These are phyloP conservation scores for Yamadazyma olivae DNA, from an alignment of 805 yeast species.

Conservation along the genomic window DNA sequence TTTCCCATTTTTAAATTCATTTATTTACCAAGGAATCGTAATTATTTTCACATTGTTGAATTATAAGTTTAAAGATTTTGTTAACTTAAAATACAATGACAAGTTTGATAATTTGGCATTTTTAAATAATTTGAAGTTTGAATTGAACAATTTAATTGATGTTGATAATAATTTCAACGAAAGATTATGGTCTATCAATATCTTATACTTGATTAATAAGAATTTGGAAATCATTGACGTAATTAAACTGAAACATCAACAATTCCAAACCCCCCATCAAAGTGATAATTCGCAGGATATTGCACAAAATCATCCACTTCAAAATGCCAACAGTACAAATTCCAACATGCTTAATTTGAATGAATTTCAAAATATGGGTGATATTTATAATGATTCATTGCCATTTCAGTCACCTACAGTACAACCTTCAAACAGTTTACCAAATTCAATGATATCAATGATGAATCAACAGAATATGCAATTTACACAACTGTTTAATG, in stretches of 20 bases:
- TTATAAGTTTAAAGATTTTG: slow-evolving; percentile 28
- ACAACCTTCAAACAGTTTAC: background rate
- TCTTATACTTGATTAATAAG: slow-evolving; percentile 28
- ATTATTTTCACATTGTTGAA: slow-evolving; percentile 49
- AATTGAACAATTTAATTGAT: slow-evolving; percentile 20
- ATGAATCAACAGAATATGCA: background rate
- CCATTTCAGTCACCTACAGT: too few relatives aligned
- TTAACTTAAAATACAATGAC: slow-evolving; percentile 5
- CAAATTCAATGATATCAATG: background rate
- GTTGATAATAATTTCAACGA: slow-evolving; percentile 22
- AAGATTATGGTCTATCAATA: slow-evolving; percentile 34
- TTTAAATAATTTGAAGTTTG: slow-evolving; percentile 19
- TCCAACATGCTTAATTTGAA: background rate
- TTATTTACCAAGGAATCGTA: slow-evolving; percentile 50
- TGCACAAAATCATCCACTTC: background rate
- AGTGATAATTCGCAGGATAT: background rate
- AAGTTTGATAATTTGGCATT: slow-evolving; percentile 14
- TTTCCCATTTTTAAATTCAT: slow-evolving; percentile 46
- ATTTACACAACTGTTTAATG: background rate
- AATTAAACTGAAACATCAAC: slow-evolving; percentile 10
- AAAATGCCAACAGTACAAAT: background rate
- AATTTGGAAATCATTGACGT: slow-evolving; percentile 24
- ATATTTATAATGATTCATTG: too few relatives aligned
- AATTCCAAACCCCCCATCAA: background rate
- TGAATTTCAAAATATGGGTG: background rate